Percentiles rank a stretch among this genome's conserved stretches.
phyloP scores from a whole-genome alignment of 2,329 filamentous ascomycete species.

The Ilyonectria mors-panacis region DNA sequence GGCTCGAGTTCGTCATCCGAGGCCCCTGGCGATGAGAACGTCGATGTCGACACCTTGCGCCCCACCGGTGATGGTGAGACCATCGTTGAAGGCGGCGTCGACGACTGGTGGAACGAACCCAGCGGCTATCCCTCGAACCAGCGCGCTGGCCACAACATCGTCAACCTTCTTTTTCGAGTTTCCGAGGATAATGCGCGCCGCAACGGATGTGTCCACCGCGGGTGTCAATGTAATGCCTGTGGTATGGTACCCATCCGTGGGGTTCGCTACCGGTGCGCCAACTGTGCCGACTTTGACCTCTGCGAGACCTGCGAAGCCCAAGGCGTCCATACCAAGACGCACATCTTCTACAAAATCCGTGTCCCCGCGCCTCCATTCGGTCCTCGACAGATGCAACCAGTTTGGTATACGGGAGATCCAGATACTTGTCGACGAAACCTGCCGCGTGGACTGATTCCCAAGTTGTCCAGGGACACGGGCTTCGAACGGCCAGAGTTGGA shows the following conservation, averaged over 20 bases:
- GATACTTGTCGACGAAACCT: conserved; percentile 78
- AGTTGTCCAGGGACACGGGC: conserved; percentile 78
- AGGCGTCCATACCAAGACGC: conserved; percentile 85
- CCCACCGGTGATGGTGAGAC: conserved; percentile 57
- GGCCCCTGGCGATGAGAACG: conserved; percentile 62
- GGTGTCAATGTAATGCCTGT: conserved; percentile 93
- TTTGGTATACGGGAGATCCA: conserved; percentile 92
- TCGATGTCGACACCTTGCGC: conserved; percentile 48
- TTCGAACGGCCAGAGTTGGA: conserved; percentile 92
- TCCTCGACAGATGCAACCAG: conserved; percentile 82
- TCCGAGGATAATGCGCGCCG: conserved; percentile 92
- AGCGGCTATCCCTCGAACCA: conserved; percentile 56
- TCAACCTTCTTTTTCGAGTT: conserved; percentile 89
- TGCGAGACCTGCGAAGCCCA: conserved; percentile 93
- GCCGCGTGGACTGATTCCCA: conserved; percentile 76
- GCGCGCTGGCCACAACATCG: conserved; percentile 81
- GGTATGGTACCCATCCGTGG: conserved; percentile 91
- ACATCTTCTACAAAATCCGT: conserved; percentile 96
- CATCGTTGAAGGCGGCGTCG: conserved; percentile 58
- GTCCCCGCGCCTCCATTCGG: conserved; percentile 90
- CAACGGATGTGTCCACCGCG: conserved; percentile 92
- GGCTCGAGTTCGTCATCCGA: conserved; percentile 61
- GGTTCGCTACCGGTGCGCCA: conserved; percentile 93
- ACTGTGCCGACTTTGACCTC: conserved; percentile 95
- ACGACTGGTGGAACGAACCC: conserved; percentile 69